Percentiles rank a stretch among this genome's conserved stretches.
phyloP scores from a whole-genome alignment of 345 rosid species.

The Eucalyptus viminalis region DNA sequence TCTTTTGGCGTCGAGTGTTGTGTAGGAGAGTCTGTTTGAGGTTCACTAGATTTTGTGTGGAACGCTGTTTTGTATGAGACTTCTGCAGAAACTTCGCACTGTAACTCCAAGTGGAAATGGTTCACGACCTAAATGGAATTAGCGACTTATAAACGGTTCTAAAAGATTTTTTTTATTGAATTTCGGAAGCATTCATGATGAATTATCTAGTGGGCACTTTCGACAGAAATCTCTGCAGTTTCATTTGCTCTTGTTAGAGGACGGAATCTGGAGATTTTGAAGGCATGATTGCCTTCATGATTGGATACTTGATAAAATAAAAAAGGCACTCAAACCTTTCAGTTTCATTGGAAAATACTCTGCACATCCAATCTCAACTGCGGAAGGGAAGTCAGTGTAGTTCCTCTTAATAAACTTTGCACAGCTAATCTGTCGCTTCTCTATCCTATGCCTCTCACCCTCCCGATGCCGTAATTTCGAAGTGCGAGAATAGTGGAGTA shows the following conservation, averaged over 20 bases:
- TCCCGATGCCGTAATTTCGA: neutral
- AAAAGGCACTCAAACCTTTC: neutral
- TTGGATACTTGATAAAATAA: neutral
- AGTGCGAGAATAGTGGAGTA: neutral
- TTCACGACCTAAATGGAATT: neutral
- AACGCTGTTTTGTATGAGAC: neutral
- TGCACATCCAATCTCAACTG: neutral
- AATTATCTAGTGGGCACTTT: neutral
- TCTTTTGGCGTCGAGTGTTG: neutral
- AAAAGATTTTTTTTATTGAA: neutral
- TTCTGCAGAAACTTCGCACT: neutral
- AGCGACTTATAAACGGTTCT: neutral
- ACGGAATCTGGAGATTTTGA: neutral
- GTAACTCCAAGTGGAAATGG: neutral
- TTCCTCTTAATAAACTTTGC: neutral
- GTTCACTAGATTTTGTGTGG: neutral
- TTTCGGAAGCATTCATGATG: neutral
- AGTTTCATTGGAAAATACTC: neutral
- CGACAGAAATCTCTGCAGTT: neutral
- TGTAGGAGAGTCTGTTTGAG: neutral
- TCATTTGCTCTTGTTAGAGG: neutral
- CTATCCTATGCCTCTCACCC: neutral
- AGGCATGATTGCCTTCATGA: neutral
- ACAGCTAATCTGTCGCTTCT: neutral
- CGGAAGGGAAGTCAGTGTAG: neutral